Evolutionary conservation across 805 yeast genomes (phyloP).

Genomic region (Zygoascus bituminiphila): DNA sequence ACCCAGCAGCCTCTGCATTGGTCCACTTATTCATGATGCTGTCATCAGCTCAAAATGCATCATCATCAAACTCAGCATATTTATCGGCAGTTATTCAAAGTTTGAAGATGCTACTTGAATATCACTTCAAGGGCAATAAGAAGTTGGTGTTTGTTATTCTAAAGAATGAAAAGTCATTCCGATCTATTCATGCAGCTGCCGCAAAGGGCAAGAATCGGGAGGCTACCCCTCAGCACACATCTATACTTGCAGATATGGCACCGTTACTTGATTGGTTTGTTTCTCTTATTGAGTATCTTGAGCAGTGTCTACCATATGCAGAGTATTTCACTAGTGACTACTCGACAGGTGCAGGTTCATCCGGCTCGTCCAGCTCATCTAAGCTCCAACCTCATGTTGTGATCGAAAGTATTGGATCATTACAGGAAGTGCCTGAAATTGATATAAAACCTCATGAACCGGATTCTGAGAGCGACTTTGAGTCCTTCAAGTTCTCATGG

Average conservation of each 20-base stretch:
- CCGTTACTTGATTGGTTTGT: conserved; percentile 12
- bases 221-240: neutral
- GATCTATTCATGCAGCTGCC: conserved; percentile 4
- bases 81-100: conserved; percentile 17
- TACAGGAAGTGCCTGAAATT: conserved; percentile 11
- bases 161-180: conserved; percentile 18
- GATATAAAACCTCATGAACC: conserved; percentile 11
- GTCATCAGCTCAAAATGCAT: conserved; percentile 14
- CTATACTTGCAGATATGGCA: conserved; percentile 6
- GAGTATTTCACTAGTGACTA: conserved; percentile 9
- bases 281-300: conserved; percentile 7
- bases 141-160: conserved; percentile 22
- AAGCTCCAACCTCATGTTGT: conserved; percentile 18
- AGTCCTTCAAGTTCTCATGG: conserved; percentile 54
- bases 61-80: conserved; percentile 19
- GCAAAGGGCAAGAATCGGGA: neutral
- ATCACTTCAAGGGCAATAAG: conserved; percentile 22
- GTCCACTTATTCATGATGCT: conserved; percentile 21
- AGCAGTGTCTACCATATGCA: conserved; percentile 8
- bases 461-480: conserved; percentile 27
- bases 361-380: neutral
- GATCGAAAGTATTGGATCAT: conserved; percentile 16
- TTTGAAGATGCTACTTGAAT: conserved; percentile 19
- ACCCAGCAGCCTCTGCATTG: conserved; percentile 22
- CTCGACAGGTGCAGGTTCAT: neutral